Conservation (phyloP, 1,284 basidiomycete genomes). For the Chiua sp. region DNA sequence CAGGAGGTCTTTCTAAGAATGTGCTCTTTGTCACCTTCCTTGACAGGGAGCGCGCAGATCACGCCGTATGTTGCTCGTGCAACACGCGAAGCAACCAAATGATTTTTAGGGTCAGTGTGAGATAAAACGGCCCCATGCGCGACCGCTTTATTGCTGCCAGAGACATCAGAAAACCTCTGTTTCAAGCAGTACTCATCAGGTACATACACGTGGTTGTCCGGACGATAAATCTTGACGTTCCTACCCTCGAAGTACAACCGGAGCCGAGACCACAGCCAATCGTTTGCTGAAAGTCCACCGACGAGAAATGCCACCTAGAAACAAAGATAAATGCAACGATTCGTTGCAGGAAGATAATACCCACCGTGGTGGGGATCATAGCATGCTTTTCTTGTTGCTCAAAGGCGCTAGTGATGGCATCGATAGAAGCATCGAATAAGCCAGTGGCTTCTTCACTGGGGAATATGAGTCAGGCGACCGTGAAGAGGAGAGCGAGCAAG, state of each 20-base stretch:
- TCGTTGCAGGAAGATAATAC: slow-evolving; percentile 3
- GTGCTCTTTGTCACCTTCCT: slow-evolving; percentile 7
- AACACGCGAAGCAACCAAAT: slow-evolving; percentile 46
- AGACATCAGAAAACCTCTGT: background rate
- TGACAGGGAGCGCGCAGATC: background rate
- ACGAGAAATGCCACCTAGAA: slow-evolving; percentile 33
- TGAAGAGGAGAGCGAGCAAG: too few relatives aligned
- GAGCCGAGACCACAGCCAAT: slow-evolving; percentile 46
- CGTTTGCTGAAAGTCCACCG: slow-evolving; percentile 50
- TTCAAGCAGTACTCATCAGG: background rate
- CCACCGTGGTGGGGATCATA: slow-evolving; percentile 33
- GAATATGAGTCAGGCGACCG: slow-evolving; percentile 24
- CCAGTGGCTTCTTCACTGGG: slow-evolving; percentile 50
- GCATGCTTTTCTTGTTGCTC: slow-evolving; percentile 32
- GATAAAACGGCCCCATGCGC: slow-evolving; percentile 56
- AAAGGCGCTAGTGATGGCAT: slow-evolving; percentile 35
- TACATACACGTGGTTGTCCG: slow-evolving; percentile 24
- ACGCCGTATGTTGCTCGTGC: slow-evolving; percentile 42
- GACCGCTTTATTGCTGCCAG: slow-evolving; percentile 55
- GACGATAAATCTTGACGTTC: slow-evolving; percentile 14
- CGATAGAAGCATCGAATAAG: slow-evolving; percentile 42
- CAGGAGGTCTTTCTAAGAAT: slow-evolving; percentile 1
- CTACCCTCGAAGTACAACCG: slow-evolving; percentile 29
- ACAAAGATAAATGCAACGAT: background rate
- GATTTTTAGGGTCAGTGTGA: slow-evolving; percentile 44